Conservation (phyloP, 2,329 filamentous ascomycete genomes). For the Herpotrichia juniperi region DNA sequence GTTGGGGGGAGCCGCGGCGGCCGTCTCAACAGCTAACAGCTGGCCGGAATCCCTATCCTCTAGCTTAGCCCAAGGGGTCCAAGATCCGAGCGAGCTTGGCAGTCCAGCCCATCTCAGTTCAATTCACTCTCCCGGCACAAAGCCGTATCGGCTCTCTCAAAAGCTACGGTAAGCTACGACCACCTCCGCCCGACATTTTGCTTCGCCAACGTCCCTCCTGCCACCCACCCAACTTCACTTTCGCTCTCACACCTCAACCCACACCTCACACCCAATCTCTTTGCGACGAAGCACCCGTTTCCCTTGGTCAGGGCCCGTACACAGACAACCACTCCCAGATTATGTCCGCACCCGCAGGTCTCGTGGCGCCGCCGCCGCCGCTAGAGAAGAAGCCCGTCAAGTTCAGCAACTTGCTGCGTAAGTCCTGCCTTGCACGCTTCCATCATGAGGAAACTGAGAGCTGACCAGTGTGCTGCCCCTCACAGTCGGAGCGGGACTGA, state of each 20-base stretch:
- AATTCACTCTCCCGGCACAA: constrained; percentile 1
- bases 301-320: constrained; percentile 98
- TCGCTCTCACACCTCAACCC: constrained; percentile 18
- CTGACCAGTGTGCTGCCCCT: constrained; percentile 30
- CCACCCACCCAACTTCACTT: constrained; percentile 10
- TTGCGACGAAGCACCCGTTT: constrained; percentile 84
- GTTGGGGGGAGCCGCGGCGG: constrained; percentile 18
- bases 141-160: neutral
- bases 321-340: constrained; percentile 55
- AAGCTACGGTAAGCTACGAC: constrained; percentile 10
- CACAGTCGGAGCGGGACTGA: constrained; percentile 83
- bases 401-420: constrained; percentile 94
- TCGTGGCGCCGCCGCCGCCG: constrained; percentile 57
- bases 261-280: constrained; percentile 13
- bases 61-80: neutral
- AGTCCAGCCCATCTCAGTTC: constrained; percentile 5
- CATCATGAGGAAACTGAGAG: constrained; percentile 7
- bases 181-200: constrained; percentile 21
- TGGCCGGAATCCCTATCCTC: too few relatives aligned
- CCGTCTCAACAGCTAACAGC: constrained; percentile 12
- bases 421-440: constrained; percentile 33
- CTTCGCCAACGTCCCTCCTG: constrained; percentile 2
- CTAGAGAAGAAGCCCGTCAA: constrained; percentile 99
- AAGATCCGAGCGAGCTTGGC: too few relatives aligned
- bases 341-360: constrained; percentile 54